Evolutionary conservation across 129 eudicot species (phyloP), one percentile per base, ranked within the genome.

Genomic region (Lactuca sativa): DNA sequence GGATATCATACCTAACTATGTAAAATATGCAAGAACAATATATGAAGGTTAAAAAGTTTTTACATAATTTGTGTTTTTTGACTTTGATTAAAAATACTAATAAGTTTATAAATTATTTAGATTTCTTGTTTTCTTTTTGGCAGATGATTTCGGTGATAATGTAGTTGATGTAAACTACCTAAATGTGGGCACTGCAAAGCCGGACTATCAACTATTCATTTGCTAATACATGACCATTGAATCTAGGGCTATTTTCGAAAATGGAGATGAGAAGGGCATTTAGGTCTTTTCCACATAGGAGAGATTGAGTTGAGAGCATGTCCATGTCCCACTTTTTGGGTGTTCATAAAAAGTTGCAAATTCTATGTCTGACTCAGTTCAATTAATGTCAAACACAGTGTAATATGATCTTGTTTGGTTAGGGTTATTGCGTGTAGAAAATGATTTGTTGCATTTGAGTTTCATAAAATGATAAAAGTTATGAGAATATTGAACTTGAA

Each of bases 111-210:
- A 64, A 58, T 63, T 58, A 67, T 66, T 62, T 14, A 49, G 40
- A 3, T 69, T 59, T 36, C 9, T 18, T 70, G 31, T 16, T 16
- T 58, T 18, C 49, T 11, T 37, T 67, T 75, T 36, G 40, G 17
- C 87, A 93, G 99, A 93, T 62, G 89, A 87, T 84, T 89, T 93
- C 54, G 99, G 99, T 3, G 93, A 93, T 38, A 47, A 67, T 18
- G 97, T 81, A 32, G 88, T 80, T 33, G 99, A 93, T 70, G 99
- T 93, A 43, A 90, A 93, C 83, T 90, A 85, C 85, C 86, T 93
- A 53, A 78, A 93, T 57, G 80, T 79, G 6, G 99, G 99, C 67
- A 77, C 65, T 64, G 68, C 77, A 67, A 62, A 51, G 38, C 83
- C 88, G 14, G 62, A 83, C 48, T 90, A 79, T 77, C 84, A 87